Percentiles rank a stretch among this genome's conserved stretches.
Conservation (phyloP, 2,329 filamentous ascomycete species). For the Aquanectria penicillioides region DNA sequence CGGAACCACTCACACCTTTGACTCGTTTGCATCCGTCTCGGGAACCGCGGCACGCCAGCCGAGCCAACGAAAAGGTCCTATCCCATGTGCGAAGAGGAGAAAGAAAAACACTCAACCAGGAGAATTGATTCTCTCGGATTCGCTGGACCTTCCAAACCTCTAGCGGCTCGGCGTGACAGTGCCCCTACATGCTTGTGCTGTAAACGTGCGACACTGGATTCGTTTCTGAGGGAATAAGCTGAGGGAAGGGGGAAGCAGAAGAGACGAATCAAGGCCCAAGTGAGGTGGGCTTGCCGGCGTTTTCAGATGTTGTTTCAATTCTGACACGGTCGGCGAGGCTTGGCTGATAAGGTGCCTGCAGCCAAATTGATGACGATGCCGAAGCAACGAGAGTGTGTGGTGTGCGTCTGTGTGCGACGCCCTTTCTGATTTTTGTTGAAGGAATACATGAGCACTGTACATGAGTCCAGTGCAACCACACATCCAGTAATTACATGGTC, state of each 20-base stretch:
- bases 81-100: too few relatives aligned
- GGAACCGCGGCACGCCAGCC: conserved; percentile 21
- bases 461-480: too few relatives aligned
- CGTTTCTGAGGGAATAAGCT: background rate
- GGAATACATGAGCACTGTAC: background rate
- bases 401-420: conserved; percentile 8
- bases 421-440: background rate
- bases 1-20: background rate
- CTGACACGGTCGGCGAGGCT: conserved; percentile 20
- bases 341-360: conserved; percentile 5
- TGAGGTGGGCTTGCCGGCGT: conserved; percentile 10
- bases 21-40: conserved; percentile 9
- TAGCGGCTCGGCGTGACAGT: background rate
- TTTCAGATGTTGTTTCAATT: conserved; percentile 32
- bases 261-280: too few relatives aligned
- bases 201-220: conserved; percentile 3
- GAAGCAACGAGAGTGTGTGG: background rate
- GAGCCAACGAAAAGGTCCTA: background rate
- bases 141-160: too few relatives aligned
- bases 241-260: too few relatives aligned
- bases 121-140: too few relatives aligned
- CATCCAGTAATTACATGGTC: too few relatives aligned
- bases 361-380: conserved; percentile 9
- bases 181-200: background rate
- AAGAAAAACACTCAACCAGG: too few relatives aligned